phyloP scores from a whole-genome alignment of 2,329 filamentous ascomycete species.

The Penicillium sp. region DNA sequence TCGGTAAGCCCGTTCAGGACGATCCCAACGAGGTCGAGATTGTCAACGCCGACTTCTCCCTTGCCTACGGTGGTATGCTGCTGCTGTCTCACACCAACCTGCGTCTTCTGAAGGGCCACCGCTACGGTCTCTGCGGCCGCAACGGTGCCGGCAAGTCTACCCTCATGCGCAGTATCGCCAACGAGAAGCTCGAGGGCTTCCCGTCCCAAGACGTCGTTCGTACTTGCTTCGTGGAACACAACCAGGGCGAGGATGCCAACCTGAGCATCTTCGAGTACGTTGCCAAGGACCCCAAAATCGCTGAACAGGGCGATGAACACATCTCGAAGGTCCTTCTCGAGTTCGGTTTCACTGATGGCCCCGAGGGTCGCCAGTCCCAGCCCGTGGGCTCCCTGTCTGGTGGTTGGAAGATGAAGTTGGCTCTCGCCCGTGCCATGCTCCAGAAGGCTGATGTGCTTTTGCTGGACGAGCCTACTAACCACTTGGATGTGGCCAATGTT shows the following conservation, averaged over 20 bases:
- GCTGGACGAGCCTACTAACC: conserved; percentile 98
- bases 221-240: conserved; percentile 98
- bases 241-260: conserved; percentile 96
- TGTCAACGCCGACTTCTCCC: conserved; percentile 95
- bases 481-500: conserved; percentile 93
- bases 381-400: conserved; percentile 92
- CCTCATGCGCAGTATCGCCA: conserved; percentile 92
- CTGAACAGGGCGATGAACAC: conserved; percentile 70
- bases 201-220: conserved; percentile 86
- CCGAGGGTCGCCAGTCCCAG: conserved; percentile 81
- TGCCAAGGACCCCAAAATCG: conserved; percentile 80
- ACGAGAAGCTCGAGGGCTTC: conserved; percentile 95
- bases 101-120: conserved; percentile 88
- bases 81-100: conserved; percentile 94
- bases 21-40: conserved; percentile 93
- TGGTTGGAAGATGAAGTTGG: conserved; percentile 99
- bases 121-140: conserved; percentile 93
- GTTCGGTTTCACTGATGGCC: conserved; percentile 89
- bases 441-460: conserved; percentile 94
- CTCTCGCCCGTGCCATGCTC: conserved; percentile 91
- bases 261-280: conserved; percentile 94
- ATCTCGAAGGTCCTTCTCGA: conserved; percentile 81
- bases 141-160: conserved; percentile 99
- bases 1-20: conserved; percentile 76
- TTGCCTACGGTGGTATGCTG: conserved; percentile 97